Base-by-base conservation (phyloP, 1,284 basidiomycete genomes). In the Cutaneotrichosporon sp. region DNA sequence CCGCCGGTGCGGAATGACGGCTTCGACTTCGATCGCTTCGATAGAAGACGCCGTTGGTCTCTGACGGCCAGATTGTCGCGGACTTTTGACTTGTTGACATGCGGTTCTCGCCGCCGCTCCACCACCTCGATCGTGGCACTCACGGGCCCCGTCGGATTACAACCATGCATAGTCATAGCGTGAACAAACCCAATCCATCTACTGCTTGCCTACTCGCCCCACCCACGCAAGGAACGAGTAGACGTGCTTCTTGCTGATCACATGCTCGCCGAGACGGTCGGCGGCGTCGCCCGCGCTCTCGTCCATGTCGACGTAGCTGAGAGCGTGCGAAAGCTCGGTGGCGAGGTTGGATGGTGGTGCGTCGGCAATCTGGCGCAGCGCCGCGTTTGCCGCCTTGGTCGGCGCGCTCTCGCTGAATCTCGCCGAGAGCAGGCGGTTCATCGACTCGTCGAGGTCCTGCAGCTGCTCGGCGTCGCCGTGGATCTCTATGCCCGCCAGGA, bases 301-400 rank as follows among this genome's bases (percentile, higher is more conserved):
- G 34, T 55, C 18, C 45, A 51, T 46, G n/a, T 58, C 60, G 22
- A 61, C 16, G 18, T 33, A 24, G 33, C 50, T 46, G 14, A 62
- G 52, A 14, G 60, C 60, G 2, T n/a, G 43, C 20, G 46, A 46
- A 4, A 62, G 53, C 46, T 31, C 11, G 18, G 34, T 34, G 34
- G 52, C 33, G 11, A 62, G 47, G 47, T 62, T 52, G 46, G 57
- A 25, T 11, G 50, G 38, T 20, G 55, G 42, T 24, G 57, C 42
- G 34, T 57, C 53, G 13, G 56, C 51, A 14, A 57, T 46, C 16
- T 34, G 33, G 22, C 22, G 31, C n/a, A 62, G 47, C 11, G 60
- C 60, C 16, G 56, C 36, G 53, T 62, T 62, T 16, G 60, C 56
- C 27, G 56, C 57, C 31, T 62, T 57, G 51, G 60, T 62, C 22